Percentiles rank a stretch among this genome's conserved stretches.
These are phyloP conservation scores for Sisymbrium irio DNA, from an alignment of 345 rosid species.

Conservation along the genomic window DNA sequence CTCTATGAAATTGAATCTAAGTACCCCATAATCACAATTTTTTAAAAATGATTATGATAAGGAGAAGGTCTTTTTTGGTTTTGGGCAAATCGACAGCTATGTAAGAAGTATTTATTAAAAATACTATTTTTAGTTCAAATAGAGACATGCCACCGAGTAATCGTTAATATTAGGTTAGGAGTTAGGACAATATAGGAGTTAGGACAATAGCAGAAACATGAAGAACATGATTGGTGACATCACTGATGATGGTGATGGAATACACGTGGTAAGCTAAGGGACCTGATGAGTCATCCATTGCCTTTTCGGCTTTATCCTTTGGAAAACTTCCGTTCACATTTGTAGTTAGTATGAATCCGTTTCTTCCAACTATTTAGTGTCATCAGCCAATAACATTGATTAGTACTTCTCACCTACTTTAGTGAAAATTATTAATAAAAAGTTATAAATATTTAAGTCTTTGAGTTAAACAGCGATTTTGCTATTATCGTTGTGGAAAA, in stretches of 20 bases:
- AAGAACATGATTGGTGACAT: constrained; percentile 15
- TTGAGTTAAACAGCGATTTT: neutral
- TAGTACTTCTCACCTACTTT: neutral
- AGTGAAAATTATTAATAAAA: neutral
- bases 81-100: neutral
- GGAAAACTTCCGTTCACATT: constrained; percentile 9
- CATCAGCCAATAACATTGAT: constrained; percentile 21
- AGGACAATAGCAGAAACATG: neutral
- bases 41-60: neutral
- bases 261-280: constrained; percentile 2
- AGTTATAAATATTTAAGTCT: neutral
- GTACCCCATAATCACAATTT: neutral
- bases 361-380: neutral
- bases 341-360: neutral
- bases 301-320: neutral
- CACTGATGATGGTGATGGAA: constrained; percentile 5
- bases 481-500: neutral
- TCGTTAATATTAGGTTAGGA: neutral
- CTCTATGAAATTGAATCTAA: too few relatives aligned
- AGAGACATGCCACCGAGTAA: neutral
- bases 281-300: constrained; percentile 6
- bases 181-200: too few relatives aligned
- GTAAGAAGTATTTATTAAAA: neutral
- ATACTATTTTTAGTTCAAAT: neutral
- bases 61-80: neutral